Evolutionary conservation across 164 flowering plant species (phyloP).

Genomic region (Macadamia tetraphylla): DNA sequence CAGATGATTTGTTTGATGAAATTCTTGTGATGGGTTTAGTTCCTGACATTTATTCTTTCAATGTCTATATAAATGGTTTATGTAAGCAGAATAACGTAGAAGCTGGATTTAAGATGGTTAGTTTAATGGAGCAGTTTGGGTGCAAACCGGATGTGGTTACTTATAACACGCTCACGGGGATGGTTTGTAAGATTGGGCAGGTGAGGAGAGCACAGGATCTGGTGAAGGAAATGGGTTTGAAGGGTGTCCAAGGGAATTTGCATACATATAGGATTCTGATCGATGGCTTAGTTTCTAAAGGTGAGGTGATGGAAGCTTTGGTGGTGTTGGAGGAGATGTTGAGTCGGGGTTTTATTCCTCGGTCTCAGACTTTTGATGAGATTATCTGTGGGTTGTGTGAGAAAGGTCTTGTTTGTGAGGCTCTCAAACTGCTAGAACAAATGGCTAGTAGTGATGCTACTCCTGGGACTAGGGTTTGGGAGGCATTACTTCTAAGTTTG

Average conservation of each 20-base stretch:
- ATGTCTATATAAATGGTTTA: constrained; percentile 54
- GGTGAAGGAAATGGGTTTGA: constrained; percentile 37
- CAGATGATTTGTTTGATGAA: constrained; percentile 72
- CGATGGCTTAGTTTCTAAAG: constrained; percentile 36
- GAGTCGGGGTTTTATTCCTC: constrained; percentile 23
- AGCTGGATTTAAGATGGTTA: constrained; percentile 44
- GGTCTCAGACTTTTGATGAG: constrained; percentile 32
- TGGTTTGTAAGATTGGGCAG: constrained; percentile 37
- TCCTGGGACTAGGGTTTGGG: constrained; percentile 50
- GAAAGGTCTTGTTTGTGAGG: constrained; percentile 27
- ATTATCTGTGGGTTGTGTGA: constrained; percentile 38
- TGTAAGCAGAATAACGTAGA: constrained; percentile 53
- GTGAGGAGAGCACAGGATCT: constrained; percentile 32
- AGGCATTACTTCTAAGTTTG: constrained; percentile 33
- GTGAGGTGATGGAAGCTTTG: constrained; percentile 46
- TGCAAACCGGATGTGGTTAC: constrained; percentile 56
- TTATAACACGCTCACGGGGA: constrained; percentile 40
- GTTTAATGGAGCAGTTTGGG: constrained; percentile 53
- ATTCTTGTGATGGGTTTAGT: constrained; percentile 67
- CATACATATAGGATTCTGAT: constrained; percentile 43
- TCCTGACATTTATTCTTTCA: constrained; percentile 65
- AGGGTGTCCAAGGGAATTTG: constrained; percentile 34
- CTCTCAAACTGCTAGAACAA: constrained; percentile 29
- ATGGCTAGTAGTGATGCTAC: constrained; percentile 23
- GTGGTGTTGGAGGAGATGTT: constrained; percentile 40